phyloP scores from a whole-genome alignment of 176 grass and related monocot species.

The Paspalum notatum region DNA sequence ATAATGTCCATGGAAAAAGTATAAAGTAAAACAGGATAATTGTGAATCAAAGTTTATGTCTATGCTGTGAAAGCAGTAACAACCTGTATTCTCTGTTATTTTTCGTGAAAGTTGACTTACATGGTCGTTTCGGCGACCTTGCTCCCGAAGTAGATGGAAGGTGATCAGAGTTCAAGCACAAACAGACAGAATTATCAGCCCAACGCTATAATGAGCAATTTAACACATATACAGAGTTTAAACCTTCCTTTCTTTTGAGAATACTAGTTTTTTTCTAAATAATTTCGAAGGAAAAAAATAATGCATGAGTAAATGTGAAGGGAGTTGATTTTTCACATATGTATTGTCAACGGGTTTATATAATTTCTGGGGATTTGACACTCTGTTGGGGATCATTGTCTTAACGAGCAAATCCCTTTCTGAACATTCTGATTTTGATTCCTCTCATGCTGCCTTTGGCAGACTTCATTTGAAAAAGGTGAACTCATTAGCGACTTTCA shows the following conservation, averaged over 20 bases:
- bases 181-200: neutral
- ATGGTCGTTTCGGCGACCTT: conserved; percentile 1
- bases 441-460: neutral
- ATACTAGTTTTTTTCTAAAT: neutral
- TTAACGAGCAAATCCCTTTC: neutral
- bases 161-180: neutral
- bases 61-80: neutral
- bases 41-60: neutral
- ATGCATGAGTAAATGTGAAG: neutral
- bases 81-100: neutral
- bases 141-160: neutral
- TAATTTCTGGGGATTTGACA: neutral
- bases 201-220: neutral
- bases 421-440: conserved; percentile 18
- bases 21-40: neutral
- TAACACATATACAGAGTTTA: neutral
- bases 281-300: neutral
- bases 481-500: neutral
- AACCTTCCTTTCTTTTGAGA: neutral
- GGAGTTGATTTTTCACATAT: neutral
- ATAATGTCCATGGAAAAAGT: neutral
- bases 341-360: neutral
- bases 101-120: neutral
- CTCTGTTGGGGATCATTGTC: neutral
- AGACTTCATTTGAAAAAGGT: conserved; percentile 13